Percentiles rank a stretch among this genome's conserved stretches.
phyloP scores from a whole-genome alignment of 331 rosid species.

The Telfairia occidentalis region DNA sequence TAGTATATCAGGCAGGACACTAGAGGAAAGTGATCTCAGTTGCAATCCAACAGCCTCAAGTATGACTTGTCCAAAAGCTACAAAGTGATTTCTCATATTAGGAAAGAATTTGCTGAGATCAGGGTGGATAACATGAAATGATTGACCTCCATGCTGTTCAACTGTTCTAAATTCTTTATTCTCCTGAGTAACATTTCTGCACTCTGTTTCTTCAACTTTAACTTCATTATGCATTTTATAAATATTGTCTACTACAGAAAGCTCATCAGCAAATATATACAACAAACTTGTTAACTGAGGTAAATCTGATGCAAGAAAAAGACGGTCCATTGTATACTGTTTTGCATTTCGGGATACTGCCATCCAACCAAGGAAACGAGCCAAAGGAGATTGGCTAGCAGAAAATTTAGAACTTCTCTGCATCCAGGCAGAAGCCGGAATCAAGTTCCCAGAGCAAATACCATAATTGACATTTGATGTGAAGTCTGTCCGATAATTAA shows the following conservation, averaged over 20 bases:
- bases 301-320: constrained; percentile 75
- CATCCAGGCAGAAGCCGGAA: constrained; percentile 91
- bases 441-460: constrained; percentile 49
- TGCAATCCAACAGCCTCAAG: constrained; percentile 92
- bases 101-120: constrained; percentile 76
- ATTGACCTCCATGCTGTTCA: constrained; percentile 27
- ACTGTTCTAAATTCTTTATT: constrained; percentile 28
- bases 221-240: constrained; percentile 30
- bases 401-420: constrained; percentile 58
- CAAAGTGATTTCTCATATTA: constrained; percentile 60
- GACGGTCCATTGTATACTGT: constrained; percentile 50
- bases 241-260: constrained; percentile 64
- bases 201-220: constrained; percentile 29
- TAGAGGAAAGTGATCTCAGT: constrained; percentile 65
- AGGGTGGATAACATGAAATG: constrained; percentile 67
- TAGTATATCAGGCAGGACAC: constrained; percentile 64
- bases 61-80: constrained; percentile 68
- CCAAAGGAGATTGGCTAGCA: constrained; percentile 52
- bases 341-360: constrained; percentile 87
- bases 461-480: constrained; percentile 31
- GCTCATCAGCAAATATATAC: constrained; percentile 77
- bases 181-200: constrained; percentile 22
- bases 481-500: constrained; percentile 39
- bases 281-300: constrained; percentile 56
- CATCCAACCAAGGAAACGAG: constrained; percentile 96